Conservation (phyloP, 2,329 filamentous ascomycete genomes). For the Ascochyta clinopodiicola region DNA sequence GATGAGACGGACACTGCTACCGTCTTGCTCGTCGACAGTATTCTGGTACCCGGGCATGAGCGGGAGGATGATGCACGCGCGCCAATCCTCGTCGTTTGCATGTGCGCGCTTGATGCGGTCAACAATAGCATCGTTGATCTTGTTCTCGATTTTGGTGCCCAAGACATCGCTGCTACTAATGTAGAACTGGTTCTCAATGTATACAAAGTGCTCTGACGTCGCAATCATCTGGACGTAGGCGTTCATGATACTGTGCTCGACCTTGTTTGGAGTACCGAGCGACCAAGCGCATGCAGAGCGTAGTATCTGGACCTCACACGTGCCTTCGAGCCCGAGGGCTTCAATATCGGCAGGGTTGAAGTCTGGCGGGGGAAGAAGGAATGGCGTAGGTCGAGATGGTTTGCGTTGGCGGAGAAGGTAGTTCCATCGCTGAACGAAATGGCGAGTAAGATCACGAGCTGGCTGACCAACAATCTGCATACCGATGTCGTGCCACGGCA, state of each 20-base stretch:
- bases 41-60: conserved; percentile 99
- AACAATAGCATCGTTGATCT: conserved; percentile 92
- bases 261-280: conserved; percentile 79
- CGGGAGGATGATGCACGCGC: conserved; percentile 86
- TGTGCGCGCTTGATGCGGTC: conserved; percentile 87
- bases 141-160: conserved; percentile 86
- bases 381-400: conserved; percentile 90
- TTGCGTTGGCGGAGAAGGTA: conserved; percentile 92
- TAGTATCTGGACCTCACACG: conserved; percentile 94
- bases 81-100: conserved; percentile 86
- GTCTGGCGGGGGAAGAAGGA: conserved; percentile 91
- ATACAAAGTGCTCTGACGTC: conserved; percentile 94
- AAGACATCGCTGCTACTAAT: conserved; percentile 91
- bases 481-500: conserved; percentile 98
- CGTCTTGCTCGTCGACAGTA: conserved; percentile 90
- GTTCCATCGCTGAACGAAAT: conserved; percentile 98
- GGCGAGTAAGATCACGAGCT: conserved; percentile 88
- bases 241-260: conserved; percentile 93
- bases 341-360: conserved; percentile 87
- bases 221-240: conserved; percentile 95
- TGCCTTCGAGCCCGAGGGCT: conserved; percentile 85
- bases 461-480: conserved; percentile 99
- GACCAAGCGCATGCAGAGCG: conserved; percentile 93
- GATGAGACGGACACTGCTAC: conserved; percentile 91
- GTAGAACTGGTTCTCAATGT: conserved; percentile 99